phyloP scores from a whole-genome alignment of 805 yeast genomes.

The Nakazawaea wickerhamii region DNA sequence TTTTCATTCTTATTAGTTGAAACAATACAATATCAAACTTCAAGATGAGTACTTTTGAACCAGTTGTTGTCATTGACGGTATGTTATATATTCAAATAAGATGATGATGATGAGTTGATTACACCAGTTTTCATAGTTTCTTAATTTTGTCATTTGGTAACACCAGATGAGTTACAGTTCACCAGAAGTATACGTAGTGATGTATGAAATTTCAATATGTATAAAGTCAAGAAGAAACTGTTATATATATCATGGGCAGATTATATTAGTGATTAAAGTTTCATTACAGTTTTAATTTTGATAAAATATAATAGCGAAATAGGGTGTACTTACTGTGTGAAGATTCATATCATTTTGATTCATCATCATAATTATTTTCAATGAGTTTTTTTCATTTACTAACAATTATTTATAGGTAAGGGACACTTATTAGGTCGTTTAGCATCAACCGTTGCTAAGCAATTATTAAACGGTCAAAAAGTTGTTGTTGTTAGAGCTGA shows the following conservation, averaged over 20 bases:
- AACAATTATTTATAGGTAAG: conserved; percentile 50
- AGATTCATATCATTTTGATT: too few species aligned
- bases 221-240: too few species aligned
- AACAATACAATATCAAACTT: conserved; percentile 13
- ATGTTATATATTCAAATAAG: conserved; percentile 28
- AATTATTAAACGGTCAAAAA: conserved; percentile 96
- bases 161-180: too few species aligned
- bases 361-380: conserved; percentile 15
- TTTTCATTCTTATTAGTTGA: background rate
- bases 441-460: conserved; percentile 98
- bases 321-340: too few species aligned
- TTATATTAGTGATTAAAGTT: too few species aligned
- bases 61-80: conserved; percentile 98
- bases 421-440: conserved; percentile 99
- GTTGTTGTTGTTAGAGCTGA: conserved; percentile 96
- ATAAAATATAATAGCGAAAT: too few species aligned
- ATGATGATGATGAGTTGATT: background rate
- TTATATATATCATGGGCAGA: too few species aligned
- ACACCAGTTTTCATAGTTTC: too few species aligned
- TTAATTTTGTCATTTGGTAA: too few species aligned
- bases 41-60: conserved; percentile 82
- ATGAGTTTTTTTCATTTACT: conserved; percentile 11
- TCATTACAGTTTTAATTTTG: too few species aligned
- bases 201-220: too few species aligned
- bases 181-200: too few species aligned